Evolutionary conservation across 2,329 filamentous ascomycete genomes (phyloP).

Genomic region (Fusarium sp.): DNA sequence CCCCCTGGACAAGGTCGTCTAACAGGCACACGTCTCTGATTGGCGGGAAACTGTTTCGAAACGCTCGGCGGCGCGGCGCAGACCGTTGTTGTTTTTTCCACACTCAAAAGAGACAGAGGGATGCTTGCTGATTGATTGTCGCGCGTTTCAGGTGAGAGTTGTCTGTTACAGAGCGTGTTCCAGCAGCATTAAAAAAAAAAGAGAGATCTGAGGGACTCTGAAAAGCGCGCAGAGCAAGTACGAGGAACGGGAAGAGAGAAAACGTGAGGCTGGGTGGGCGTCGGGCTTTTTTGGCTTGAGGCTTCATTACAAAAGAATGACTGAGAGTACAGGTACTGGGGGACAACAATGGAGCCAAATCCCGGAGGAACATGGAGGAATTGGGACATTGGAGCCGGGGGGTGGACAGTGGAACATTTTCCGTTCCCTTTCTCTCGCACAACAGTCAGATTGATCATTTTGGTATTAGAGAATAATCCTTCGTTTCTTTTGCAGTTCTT

Average conservation of each 20-base stretch:
- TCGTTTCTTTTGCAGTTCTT: neutral
- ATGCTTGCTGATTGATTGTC: constrained; percentile 15
- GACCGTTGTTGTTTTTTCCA: constrained; percentile 12
- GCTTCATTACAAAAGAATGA: neutral
- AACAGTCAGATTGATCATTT: neutral
- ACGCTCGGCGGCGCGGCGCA: constrained; percentile 36
- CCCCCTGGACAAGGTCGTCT: constrained; percentile 4
- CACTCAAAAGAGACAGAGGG: neutral
- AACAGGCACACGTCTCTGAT: constrained; percentile 23
- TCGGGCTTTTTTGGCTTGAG: constrained; percentile 4
- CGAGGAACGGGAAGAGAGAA: neutral
- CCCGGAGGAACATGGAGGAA: constrained; percentile 18
- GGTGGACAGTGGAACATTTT: neutral
- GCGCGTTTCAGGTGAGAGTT: constrained; percentile 35
- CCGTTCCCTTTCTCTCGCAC: neutral
- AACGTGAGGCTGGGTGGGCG: constrained; percentile 11
- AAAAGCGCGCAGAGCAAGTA: constrained; percentile 3
- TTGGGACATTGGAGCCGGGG: constrained; percentile 13
- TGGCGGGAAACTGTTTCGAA: constrained; percentile 46
- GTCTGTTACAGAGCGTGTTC: constrained; percentile 32
- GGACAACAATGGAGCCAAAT: constrained; percentile 20
- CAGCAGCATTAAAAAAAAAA: neutral
- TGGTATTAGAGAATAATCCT: neutral
- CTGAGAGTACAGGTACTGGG: constrained; percentile 12
- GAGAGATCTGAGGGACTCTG: neutral